A percentile compares a stretch with the other conserved stretches of the same genome.
These are phyloP conservation scores for Chrysophaeum taylorii DNA, from an alignment of 352 stramenopile genomes.

Conservation along the genomic window DNA sequence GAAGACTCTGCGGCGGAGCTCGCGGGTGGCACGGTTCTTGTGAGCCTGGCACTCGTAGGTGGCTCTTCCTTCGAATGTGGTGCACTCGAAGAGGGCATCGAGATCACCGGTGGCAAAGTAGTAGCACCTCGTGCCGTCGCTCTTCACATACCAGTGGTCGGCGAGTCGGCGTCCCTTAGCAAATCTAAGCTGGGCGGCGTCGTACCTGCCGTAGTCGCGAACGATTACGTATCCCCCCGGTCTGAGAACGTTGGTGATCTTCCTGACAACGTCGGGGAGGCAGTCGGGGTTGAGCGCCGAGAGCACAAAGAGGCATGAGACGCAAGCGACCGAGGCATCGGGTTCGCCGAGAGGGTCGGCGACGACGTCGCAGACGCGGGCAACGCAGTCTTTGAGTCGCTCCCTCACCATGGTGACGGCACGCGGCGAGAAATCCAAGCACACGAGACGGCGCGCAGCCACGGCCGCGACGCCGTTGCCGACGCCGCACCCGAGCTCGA, in stretches of 20 bases:
- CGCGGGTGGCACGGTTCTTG: background rate
- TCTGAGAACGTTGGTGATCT: conserved; percentile 54
- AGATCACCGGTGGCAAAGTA: conserved; percentile 65
- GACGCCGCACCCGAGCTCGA: conserved; percentile 87
- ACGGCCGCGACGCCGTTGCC: conserved; percentile 66
- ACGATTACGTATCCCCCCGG: conserved; percentile 65
- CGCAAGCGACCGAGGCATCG: conserved; percentile 46
- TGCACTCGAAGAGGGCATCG: too few species aligned
- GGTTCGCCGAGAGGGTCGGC: conserved; percentile 49
- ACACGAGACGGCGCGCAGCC: background rate
- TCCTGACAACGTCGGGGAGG: conserved; percentile 65
- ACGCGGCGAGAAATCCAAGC: background rate
- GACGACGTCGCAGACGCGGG: conserved; percentile 65
- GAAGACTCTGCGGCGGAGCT: background rate
- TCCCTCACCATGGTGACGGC: conserved; percentile 32
- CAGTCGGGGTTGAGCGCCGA: conserved; percentile 76
- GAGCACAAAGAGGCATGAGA: conserved; percentile 60
- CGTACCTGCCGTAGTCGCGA: conserved; percentile 85
- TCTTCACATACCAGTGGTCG: conserved; percentile 85
- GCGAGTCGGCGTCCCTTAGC: conserved; percentile 65
- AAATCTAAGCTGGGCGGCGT: conserved; percentile 87
- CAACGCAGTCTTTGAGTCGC: conserved; percentile 50
- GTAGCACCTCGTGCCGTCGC: conserved; percentile 86
- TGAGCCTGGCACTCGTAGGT: background rate
- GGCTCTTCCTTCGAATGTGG: conserved; percentile 41